Conservation (phyloP, 75 land plant species). For the Selaginella tamariscina region DNA sequence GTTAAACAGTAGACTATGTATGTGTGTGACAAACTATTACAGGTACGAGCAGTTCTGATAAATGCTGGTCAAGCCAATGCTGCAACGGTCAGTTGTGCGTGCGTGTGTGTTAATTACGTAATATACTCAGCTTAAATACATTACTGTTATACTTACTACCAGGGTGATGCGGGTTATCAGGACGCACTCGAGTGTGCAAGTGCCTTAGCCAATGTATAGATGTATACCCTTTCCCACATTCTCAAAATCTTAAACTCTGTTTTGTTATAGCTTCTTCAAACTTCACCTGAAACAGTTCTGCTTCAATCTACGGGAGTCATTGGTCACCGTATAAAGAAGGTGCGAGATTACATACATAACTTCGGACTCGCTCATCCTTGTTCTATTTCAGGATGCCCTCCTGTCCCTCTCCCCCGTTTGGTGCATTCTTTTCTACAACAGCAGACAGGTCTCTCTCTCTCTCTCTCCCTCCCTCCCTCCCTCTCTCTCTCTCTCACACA, state of each 20-base stretch:
- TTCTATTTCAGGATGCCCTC: not conserved
- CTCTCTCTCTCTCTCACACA: not conserved
- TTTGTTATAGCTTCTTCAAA: slow-evolving; percentile 39
- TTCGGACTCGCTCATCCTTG: no score
- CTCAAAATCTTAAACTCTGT: not conserved
- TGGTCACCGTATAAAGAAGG: slow-evolving; percentile 97
- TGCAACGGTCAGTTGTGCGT: slow-evolving; percentile 87
- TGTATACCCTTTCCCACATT: not conserved
- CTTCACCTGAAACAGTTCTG: slow-evolving; percentile 44
- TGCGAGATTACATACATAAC: slow-evolving; percentile 15
- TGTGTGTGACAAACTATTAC: slow-evolving; percentile 16
- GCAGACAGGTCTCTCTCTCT: not conserved
- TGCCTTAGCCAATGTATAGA: slow-evolving; percentile 59
- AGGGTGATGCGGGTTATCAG: slow-evolving; percentile 98
- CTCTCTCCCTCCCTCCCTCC: not conserved
- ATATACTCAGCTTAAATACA: no score
- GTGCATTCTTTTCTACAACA: not conserved
- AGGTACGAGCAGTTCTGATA: slow-evolving; percentile 92
- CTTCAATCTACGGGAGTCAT: slow-evolving; percentile 94
- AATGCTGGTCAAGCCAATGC: slow-evolving; percentile 99
- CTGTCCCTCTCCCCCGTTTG: not conserved
- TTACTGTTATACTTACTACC: not conserved
- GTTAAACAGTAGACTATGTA: not conserved
- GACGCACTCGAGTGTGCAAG: slow-evolving; percentile 72
- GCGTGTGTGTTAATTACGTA: no score